Percentiles rank a stretch among this genome's conserved stretches.
phyloP scores from a whole-genome alignment of 2,329 filamentous ascomycete genomes.

The Microcyclospora pomicola region DNA sequence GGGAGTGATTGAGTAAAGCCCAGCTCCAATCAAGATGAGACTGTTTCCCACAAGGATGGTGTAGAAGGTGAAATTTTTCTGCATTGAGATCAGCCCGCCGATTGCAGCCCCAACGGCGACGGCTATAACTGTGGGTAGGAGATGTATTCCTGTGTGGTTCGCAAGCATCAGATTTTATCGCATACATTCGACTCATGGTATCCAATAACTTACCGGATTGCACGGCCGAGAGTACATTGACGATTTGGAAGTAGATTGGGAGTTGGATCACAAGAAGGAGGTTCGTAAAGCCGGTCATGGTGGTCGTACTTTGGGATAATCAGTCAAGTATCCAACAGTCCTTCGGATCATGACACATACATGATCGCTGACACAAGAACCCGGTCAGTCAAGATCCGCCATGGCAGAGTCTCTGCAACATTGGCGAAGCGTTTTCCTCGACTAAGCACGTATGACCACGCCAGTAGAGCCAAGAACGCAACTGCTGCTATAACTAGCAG shows the following conservation, averaged over 20 bases:
- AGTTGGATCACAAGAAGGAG: conserved; percentile 18
- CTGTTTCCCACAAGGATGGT: background rate
- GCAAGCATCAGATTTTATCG: conserved; percentile 39
- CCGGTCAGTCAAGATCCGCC: conserved; percentile 1
- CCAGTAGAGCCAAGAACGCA: too few relatives aligned
- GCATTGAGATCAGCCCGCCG: conserved; percentile 40
- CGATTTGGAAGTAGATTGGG: conserved; percentile 47
- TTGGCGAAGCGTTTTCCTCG: too few relatives aligned
- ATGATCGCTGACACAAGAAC: conserved; percentile 2
- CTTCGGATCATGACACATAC: conserved; percentile 1
- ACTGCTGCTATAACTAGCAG: too few relatives aligned
- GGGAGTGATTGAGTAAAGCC: background rate
- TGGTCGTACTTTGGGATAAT: too few relatives aligned
- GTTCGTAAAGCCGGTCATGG: too few relatives aligned
- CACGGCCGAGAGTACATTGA: conserved; percentile 40
- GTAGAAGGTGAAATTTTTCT: conserved; percentile 39
- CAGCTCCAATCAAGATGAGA: background rate
- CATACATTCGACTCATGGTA: too few relatives aligned
- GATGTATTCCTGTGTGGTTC: background rate
- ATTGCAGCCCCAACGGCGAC: conserved; percentile 44
- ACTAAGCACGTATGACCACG: too few relatives aligned
- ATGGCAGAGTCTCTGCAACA: conserved; percentile 14
- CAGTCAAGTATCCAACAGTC: too few relatives aligned
- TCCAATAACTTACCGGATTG: conserved; percentile 42
- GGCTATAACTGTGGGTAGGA: background rate